Conservation (phyloP, 164 flowering plant species). For the Stephania yunnanensis region DNA sequence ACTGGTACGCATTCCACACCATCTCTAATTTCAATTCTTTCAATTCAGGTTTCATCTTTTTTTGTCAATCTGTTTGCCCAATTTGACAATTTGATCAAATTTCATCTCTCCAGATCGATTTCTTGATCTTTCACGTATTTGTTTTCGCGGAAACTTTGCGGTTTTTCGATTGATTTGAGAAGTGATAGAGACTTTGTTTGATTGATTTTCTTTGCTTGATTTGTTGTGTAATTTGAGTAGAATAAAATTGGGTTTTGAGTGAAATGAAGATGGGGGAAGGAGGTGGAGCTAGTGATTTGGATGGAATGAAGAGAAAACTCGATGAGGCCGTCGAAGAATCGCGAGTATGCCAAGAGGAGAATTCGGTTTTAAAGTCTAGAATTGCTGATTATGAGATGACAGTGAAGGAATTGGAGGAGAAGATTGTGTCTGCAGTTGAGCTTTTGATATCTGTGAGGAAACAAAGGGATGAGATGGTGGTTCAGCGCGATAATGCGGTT, state of each 20-base stretch:
- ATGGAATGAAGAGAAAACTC: neutral
- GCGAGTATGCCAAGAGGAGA: neutral
- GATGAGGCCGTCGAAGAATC: neutral
- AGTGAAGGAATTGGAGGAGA: conserved; percentile 2
- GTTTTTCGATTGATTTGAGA: neutral
- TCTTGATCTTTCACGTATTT: neutral
- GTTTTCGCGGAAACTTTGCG: neutral
- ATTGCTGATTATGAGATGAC: neutral
- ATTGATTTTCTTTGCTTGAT: neutral
- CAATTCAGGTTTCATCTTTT: too few species aligned
- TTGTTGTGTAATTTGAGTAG: neutral
- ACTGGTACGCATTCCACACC: neutral
- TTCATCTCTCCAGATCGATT: neutral
- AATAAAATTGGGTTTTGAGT: neutral
- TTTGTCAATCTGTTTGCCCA: neutral
- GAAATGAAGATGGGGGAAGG: neutral
- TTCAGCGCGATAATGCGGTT: neutral
- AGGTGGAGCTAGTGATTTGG: neutral
- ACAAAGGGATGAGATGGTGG: neutral
- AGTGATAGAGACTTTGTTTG: neutral
- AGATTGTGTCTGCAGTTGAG: neutral
- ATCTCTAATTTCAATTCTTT: too few species aligned
- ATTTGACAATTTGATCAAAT: neutral
- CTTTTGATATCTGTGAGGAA: neutral
- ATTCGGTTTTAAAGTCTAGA: neutral